phyloP scores from a whole-genome alignment of 345 rosid species.

The Conringia planisiliqua region DNA sequence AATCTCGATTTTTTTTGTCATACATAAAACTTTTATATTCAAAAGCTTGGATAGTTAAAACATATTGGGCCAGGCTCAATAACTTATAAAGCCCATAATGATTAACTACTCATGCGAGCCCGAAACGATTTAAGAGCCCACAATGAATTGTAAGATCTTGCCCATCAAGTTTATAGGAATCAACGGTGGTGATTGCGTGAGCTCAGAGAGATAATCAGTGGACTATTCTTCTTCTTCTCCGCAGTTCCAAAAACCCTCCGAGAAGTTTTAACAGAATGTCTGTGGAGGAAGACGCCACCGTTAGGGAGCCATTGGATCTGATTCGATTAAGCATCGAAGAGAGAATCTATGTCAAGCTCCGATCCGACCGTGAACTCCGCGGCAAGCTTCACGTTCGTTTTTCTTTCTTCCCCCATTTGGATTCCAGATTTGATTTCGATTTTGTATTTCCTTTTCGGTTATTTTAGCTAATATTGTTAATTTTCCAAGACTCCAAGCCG shows the following conservation, averaged over 20 bases:
- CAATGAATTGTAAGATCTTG: no score
- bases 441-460: background rate
- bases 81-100: no score
- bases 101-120: background rate
- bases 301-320: slow-evolving; percentile 97
- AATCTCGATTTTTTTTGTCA: no score
- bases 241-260: slow-evolving; percentile 12
- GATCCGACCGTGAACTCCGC: slow-evolving; percentile 98
- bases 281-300: slow-evolving; percentile 90
- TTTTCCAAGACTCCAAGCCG: background rate
- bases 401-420: background rate
- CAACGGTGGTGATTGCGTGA: slow-evolving; percentile 12
- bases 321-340: slow-evolving; percentile 95
- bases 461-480: background rate
- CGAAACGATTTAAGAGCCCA: background rate
- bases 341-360: slow-evolving; percentile 98
- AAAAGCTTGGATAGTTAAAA: no score
- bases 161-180: background rate
- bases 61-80: background rate
- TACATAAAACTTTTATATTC: no score
- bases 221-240: background rate
- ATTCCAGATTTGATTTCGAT: background rate
- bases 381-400: slow-evolving; percentile 90
- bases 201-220: background rate
- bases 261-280: slow-evolving; percentile 48